These are phyloP conservation scores for Talaromyces proteolyticus DNA, from an alignment of 495 filamentous ascomycete species.

Conservation along the genomic window DNA sequence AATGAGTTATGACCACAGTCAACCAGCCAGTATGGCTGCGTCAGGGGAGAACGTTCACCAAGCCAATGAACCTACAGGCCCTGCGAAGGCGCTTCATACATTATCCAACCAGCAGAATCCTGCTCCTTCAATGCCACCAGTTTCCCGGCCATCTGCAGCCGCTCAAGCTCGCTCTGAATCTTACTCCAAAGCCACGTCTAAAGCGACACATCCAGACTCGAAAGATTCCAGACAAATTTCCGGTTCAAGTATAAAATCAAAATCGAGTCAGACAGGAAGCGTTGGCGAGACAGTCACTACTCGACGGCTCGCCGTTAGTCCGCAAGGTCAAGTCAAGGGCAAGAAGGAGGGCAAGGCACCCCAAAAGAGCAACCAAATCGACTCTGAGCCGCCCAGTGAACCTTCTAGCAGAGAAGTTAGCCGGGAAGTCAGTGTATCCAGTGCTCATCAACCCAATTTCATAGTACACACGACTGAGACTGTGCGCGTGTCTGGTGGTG, in stretches of 20 bases:
- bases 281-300: conserved; percentile 7
- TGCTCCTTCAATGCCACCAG: conserved; percentile 12
- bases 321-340: conserved; percentile 31
- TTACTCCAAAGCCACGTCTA: conserved; percentile 17
- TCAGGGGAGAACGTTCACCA: conserved; percentile 27
- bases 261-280: conserved; percentile 14
- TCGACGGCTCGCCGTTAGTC: conserved; percentile 23
- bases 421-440: conserved; percentile 8
- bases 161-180: conserved; percentile 27
- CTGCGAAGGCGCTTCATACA: conserved; percentile 27
- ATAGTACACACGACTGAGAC: conserved; percentile 16
- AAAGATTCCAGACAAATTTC: conserved; percentile 23
- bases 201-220: conserved; percentile 20
- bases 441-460: conserved; percentile 11
- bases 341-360: conserved; percentile 31
- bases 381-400: conserved; percentile 3
- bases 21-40: conserved; percentile 32
- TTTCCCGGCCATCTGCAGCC: conserved; percentile 22
- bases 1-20: conserved; percentile 38
- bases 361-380: conserved; percentile 9
- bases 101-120: conserved; percentile 38
- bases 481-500: conserved; percentile 12
- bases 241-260: conserved; percentile 23
- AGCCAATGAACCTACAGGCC: conserved; percentile 34
- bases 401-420: neutral